Evolutionary conservation across 805 yeast species (phyloP), one percentile per base, ranked within the genome.

Genomic region (Saccharomycopsis sp.): DNA sequence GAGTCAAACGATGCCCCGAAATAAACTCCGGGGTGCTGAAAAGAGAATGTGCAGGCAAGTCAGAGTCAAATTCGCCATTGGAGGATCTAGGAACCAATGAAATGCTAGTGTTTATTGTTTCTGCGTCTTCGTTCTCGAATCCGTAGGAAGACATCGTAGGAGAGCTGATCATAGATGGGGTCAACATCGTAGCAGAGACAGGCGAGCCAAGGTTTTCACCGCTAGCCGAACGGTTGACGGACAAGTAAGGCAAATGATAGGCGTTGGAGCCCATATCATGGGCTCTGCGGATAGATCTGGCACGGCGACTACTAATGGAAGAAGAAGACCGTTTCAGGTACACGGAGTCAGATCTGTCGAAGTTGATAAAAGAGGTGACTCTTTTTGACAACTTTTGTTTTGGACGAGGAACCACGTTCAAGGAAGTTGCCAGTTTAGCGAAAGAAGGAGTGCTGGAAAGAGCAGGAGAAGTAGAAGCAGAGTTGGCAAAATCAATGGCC

Each of bases 271-370:
- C 48, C 7, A 8, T 7, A 5, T 44, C 21, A 12, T 44, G 18
- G 16, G 18, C 21, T 16, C 48, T n/a, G 16, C 16, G 16, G 7
- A 23, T 46, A 37, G 29, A 16, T 34, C 48, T 21, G 44, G 21
- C 21, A 29, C 55, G 24, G 12, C 46, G 20, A 18, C 24, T 23
- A 37, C 24, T 18, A 18, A 8, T 7, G 20, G 20, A 51, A 23
- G 24, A 34, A 34, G 24, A 8, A 16, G 41, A 18, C 12, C 41
- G n/a, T 18, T 52, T 37, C 41, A 20, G 20, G 23, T 52, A 23
- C 34, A 15, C 50, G 20, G 55, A 57, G 14, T 44, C 52, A 48
- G 55, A 55, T 15, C 55, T 34, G 14, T 55, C 61, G 56, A 58
- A 44, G 21, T 44, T 58, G 2, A 57, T 53, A 16, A 44, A 48